phyloP scores from a whole-genome alignment of 441 rosid genomes.

The Gossypium trilobum region DNA sequence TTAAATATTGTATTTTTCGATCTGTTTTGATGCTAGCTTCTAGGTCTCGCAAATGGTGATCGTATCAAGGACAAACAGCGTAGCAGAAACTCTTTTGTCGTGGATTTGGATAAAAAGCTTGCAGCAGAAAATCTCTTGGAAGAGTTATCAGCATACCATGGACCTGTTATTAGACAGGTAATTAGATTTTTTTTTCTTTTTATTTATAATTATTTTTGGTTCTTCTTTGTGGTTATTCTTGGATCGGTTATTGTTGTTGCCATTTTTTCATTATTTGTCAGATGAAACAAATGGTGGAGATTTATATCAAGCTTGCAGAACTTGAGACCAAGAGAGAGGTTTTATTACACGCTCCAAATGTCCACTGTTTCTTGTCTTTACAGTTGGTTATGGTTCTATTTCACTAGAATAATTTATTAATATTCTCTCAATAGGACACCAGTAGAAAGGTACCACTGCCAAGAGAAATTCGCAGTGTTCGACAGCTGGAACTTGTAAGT shows the following conservation, averaged over 20 bases:
- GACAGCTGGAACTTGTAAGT: conserved; percentile 81
- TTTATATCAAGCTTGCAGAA: conserved; percentile 93
- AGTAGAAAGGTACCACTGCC: conserved; percentile 64
- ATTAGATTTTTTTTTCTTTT: background rate
- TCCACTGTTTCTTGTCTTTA: conserved; percentile 16
- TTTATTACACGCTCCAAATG: conserved; percentile 24
- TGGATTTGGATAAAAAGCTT: conserved; percentile 79
- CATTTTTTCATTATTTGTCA: conserved; percentile 19
- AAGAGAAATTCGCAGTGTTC: conserved; percentile 81
- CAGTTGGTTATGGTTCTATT: conserved; percentile 12
- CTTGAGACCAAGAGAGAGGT: conserved; percentile 98
- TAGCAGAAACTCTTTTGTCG: conserved; percentile 85
- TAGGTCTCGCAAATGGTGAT: conserved; percentile 93
- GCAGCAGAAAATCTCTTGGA: conserved; percentile 78
- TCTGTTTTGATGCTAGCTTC: conserved; percentile 44
- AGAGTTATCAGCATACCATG: conserved; percentile 63
- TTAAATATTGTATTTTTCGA: conserved; percentile 17
- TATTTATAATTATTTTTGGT: conserved; percentile 3
- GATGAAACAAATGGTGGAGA: conserved; percentile 96
- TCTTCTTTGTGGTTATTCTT: conserved; percentile 1
- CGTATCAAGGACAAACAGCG: conserved; percentile 94
- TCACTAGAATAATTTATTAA: conserved; percentile 9
- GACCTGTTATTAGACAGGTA: conserved; percentile 78
- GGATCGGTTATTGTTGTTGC: background rate
- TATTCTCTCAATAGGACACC: conserved; percentile 52